phyloP scores from a whole-genome alignment of 2,329 filamentous ascomycete species.

The Trichoderma lentiforme region DNA sequence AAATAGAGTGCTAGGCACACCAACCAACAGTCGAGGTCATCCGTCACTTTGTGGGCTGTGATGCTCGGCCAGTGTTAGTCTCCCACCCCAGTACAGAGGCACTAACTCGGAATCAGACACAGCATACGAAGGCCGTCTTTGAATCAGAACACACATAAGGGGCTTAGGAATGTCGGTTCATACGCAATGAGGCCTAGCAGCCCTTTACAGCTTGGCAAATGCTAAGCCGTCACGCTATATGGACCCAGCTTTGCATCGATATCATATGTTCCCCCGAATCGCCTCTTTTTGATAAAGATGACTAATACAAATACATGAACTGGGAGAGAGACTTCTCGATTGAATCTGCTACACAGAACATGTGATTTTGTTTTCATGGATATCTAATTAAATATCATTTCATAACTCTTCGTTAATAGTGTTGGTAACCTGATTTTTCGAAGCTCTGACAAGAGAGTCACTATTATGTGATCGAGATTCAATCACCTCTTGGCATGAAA shows the following conservation, averaged over 20 bases:
- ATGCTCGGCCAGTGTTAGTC: background rate
- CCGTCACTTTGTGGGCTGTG: background rate
- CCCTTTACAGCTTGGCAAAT: background rate
- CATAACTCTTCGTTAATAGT: background rate
- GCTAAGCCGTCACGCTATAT: background rate
- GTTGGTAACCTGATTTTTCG: no score
- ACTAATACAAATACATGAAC: background rate
- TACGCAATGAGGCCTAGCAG: background rate
- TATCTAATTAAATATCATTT: background rate
- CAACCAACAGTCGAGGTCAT: background rate
- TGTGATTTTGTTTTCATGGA: background rate
- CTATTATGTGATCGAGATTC: no score
- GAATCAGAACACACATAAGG: background rate
- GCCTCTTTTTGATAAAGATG: background rate
- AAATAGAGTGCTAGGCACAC: slow-evolving; percentile 1
- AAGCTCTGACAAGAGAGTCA: no score
- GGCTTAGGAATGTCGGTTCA: background rate
- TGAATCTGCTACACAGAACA: background rate
- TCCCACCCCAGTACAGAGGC: background rate
- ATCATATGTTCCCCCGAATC: background rate
- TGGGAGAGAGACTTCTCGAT: background rate
- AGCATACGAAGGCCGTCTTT: background rate
- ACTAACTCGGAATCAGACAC: background rate
- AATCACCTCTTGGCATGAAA: no score
- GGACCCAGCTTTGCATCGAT: slow-evolving; percentile 6